phyloP scores from a whole-genome alignment of 2,329 filamentous ascomycete genomes.

The Fusarium sacchari region DNA sequence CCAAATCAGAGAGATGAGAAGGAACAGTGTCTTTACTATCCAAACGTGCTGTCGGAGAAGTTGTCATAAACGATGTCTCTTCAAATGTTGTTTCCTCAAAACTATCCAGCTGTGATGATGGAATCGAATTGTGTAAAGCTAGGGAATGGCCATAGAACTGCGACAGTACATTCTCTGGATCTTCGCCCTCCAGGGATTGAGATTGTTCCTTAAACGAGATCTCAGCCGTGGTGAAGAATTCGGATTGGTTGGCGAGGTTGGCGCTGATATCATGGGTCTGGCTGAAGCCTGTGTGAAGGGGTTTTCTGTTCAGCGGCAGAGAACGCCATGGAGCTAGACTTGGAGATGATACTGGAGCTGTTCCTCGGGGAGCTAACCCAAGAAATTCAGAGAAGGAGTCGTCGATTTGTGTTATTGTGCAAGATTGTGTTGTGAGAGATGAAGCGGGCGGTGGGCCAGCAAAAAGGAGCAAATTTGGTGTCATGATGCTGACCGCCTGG shows the following conservation, averaged over 20 bases:
- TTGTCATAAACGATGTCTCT: constrained; percentile 53
- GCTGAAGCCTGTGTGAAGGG: constrained; percentile 63
- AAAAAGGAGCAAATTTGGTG: constrained; percentile 51
- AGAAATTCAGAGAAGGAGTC: constrained; percentile 43
- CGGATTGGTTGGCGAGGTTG: constrained; percentile 46
- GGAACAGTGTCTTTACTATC: constrained; percentile 39
- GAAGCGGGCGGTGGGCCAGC: constrained; percentile 49
- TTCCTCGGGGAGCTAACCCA: constrained; percentile 10
- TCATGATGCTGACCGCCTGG: constrained; percentile 28
- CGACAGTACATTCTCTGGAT: constrained; percentile 57
- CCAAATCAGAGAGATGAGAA: constrained; percentile 63
- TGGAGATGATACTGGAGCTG: constrained; percentile 43
- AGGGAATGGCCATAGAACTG: constrained; percentile 85
- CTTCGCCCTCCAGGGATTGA: constrained; percentile 43
- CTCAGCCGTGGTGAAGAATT: constrained; percentile 61
- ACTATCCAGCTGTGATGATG: constrained; percentile 67
- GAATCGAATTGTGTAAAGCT: constrained; percentile 71
- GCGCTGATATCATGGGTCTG: constrained; percentile 56
- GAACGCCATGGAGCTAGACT: constrained; percentile 62
- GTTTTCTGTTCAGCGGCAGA: constrained; percentile 58
- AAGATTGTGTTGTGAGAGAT: constrained; percentile 43
- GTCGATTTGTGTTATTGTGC: constrained; percentile 45
- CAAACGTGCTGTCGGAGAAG: constrained; percentile 46
- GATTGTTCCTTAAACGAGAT: constrained; percentile 47
- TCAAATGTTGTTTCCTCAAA: constrained; percentile 41